Evolutionary conservation across 2,329 filamentous ascomycete genomes (phyloP).

Genomic region (Blastomyces silverae): DNA sequence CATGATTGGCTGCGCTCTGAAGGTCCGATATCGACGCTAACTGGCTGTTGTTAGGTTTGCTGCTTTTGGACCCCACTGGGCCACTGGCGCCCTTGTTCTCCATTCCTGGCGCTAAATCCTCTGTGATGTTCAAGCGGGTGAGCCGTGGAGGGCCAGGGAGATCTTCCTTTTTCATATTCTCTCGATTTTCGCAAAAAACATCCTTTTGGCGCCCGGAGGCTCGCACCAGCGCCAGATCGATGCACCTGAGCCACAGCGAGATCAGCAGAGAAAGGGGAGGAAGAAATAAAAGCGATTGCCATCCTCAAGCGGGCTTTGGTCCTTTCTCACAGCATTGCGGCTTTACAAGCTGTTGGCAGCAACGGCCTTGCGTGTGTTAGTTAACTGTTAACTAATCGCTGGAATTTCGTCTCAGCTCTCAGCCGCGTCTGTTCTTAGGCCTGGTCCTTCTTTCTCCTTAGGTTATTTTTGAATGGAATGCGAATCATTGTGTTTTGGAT

Average conservation of each 20-base stretch:
- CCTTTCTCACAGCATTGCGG: background rate
- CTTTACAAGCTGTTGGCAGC: background rate
- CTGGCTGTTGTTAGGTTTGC: background rate
- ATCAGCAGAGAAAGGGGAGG: background rate
- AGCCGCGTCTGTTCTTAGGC: background rate
- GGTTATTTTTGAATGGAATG: background rate
- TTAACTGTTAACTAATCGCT: background rate
- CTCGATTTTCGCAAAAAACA: too few relatives aligned
- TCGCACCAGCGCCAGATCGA: background rate
- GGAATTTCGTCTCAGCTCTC: background rate
- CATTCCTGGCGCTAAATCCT: background rate
- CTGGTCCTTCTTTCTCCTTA: background rate
- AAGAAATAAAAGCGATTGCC: background rate
- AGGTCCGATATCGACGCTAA: slow-evolving; percentile 6
- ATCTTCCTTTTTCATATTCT: background rate
- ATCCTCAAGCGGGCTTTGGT: background rate
- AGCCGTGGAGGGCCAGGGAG: background rate
- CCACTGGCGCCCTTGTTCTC: background rate
- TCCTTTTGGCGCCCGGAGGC: background rate
- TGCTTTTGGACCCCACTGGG: too few relatives aligned
- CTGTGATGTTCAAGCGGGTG: background rate
- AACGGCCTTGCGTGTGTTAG: slow-evolving; percentile 1
- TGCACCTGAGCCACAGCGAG: background rate
- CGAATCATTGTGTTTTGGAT: background rate
- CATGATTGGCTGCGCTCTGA: slow-evolving; percentile 9